Conservation (phyloP, 345 rosid genomes). For the Orychophragmus violaceus region DNA sequence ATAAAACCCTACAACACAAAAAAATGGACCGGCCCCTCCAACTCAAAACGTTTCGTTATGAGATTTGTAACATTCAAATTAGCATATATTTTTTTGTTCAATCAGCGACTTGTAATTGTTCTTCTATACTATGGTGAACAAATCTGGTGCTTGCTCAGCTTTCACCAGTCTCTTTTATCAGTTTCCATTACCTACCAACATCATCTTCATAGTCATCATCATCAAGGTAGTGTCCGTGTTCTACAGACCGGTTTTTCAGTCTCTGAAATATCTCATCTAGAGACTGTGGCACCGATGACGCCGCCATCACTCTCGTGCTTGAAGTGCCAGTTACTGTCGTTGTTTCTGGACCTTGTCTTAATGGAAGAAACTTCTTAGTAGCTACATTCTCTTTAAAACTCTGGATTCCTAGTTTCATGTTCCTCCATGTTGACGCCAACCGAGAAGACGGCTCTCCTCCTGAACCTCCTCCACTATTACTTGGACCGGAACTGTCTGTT, state of each 20-base stretch:
- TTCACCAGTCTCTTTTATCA: neutral
- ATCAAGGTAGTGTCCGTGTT: constrained; percentile 32
- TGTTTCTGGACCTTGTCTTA: constrained; percentile 53
- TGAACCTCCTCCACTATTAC: constrained; percentile 6
- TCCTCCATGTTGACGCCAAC: constrained; percentile 64
- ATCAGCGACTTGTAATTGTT: constrained; percentile 11
- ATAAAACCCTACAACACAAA: constrained; percentile 16
- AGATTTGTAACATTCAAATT: constrained; percentile 15
- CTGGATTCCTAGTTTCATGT: constrained; percentile 84
- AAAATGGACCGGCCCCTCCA: constrained; percentile 2
- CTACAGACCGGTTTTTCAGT: constrained; percentile 60
- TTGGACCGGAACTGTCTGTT: constrained; percentile 31
- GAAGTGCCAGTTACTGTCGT: constrained; percentile 3
- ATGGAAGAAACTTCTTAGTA: constrained; percentile 58
- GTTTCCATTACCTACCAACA: neutral
- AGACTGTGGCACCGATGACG: constrained; percentile 53
- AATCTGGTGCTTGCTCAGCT: neutral
- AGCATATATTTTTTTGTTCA: neutral
- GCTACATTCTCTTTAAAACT: constrained; percentile 75
- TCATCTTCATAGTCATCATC: constrained; percentile 29
- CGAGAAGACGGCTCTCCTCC: constrained; percentile 43
- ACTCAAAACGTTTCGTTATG: neutral
- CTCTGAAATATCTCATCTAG: constrained; percentile 89
- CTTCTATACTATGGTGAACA: constrained; percentile 8
- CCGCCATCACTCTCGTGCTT: constrained; percentile 1